Evolutionary conservation across 768 basidiomycete genomes (phyloP), one percentile per base, ranked within the genome.

Genomic region (Termitomyces sp.): DNA sequence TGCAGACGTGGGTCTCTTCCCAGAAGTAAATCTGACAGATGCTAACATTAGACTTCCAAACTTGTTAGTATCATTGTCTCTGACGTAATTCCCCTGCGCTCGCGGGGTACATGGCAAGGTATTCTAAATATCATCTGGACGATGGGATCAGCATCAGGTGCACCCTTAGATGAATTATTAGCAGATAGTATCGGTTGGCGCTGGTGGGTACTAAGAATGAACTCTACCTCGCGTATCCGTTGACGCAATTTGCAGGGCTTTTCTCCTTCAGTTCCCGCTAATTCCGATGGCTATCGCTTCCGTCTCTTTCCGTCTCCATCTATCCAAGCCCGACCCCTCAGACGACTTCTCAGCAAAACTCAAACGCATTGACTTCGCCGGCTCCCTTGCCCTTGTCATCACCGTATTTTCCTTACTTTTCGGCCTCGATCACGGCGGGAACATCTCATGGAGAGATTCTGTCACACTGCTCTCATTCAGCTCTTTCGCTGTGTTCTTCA

Each of bases 101-200:
- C 78, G 24, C 76, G 87, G 55, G 88, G 88, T 22, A 88, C 85
- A n/a, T 87, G 86, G 82, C 87, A 89, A 81, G 88, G 86, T 1
- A 69, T 89, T 12, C 70, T 84, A 4, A 89, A 87, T 67, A 80
- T 88, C 35, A 78, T 88, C 3, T 88, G 78, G 60, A 82, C 86
- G 0, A 70, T 75, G 16, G 88, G 88, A 11, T 83, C 83, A 24
- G 80, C 82, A 0, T 74, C 77, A 0, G 88, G 88, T 12, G 86
- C 87, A 3, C 87, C 87, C 2, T 70, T 88, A 0, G 87, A 87
- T 12, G 87, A 87, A 6, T 77, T 84, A 44, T 72, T 90, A 3
- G 78, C 84, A 1, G 88, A 89, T 66, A 82, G 73, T 11, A 81
- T 88, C 45, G 87, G 87, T 5, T 90, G 88, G 88, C 71, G 87